These are phyloP conservation scores for Monilinia laxa DNA, from an alignment of 2,329 filamentous ascomycete genomes.

Conservation along the genomic window DNA sequence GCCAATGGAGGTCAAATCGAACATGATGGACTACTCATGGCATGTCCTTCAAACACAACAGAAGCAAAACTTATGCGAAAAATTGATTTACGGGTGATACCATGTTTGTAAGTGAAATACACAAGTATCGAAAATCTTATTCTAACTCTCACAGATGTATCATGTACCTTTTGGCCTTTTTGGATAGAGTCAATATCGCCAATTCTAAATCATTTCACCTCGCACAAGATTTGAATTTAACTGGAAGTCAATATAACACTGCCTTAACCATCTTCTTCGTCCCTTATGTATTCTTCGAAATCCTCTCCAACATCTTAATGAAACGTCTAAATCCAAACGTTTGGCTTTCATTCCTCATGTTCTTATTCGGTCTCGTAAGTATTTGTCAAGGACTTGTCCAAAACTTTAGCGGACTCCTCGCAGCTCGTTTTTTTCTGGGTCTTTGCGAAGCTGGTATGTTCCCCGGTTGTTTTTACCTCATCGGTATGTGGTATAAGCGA, in stretches of 20 bases:
- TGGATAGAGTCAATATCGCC: conserved; percentile 75
- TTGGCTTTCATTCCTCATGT: conserved; percentile 81
- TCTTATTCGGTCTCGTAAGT: conserved; percentile 51
- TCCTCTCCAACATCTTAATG: conserved; percentile 70
- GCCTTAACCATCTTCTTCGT: conserved; percentile 80
- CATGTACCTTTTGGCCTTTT: conserved; percentile 68
- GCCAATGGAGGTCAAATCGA: conserved; percentile 15
- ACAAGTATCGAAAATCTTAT: background rate
- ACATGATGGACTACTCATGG: conserved; percentile 34
- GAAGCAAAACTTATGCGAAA: conserved; percentile 66
- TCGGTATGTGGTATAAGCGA: conserved; percentile 88
- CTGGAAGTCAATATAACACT: conserved; percentile 66
- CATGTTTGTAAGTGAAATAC: conserved; percentile 54
- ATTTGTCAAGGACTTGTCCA: conserved; percentile 41
- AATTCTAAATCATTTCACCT: conserved; percentile 72
- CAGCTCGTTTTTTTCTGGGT: conserved; percentile 83
- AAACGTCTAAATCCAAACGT: conserved; percentile 66
- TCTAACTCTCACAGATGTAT: conserved; percentile 44
- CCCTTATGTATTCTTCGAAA: conserved; percentile 70
- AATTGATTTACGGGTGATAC: conserved; percentile 70
- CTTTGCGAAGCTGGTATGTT: conserved; percentile 75
- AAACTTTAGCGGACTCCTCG: conserved; percentile 78
- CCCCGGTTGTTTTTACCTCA: conserved; percentile 70
- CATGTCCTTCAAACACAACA: conserved; percentile 40
- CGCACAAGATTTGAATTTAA: conserved; percentile 60